Conservation (phyloP, 805 yeast species). For the Nakazawaea peltata region DNA sequence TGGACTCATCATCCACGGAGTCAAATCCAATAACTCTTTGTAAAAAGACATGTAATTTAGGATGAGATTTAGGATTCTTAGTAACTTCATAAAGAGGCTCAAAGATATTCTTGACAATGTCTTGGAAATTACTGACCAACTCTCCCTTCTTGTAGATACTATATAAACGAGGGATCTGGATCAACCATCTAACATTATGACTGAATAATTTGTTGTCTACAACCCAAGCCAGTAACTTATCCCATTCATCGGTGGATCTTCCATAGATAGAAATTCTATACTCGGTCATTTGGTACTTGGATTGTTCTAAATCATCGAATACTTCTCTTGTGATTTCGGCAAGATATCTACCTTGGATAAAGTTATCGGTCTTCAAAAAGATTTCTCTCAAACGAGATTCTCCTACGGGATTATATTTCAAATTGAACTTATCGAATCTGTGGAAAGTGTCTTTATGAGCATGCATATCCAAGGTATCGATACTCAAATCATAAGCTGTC, state of each 20-base stretch:
- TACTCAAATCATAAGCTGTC: slow-evolving; percentile 90
- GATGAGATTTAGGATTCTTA: slow-evolving; percentile 74
- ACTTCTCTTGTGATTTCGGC: slow-evolving; percentile 95
- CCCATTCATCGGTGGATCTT: slow-evolving; percentile 87
- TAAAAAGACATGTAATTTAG: slow-evolving; percentile 82
- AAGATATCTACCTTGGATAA: slow-evolving; percentile 76
- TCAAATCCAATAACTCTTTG: slow-evolving; percentile 97
- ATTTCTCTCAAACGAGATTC: slow-evolving; percentile 96
- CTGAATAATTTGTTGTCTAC: slow-evolving; percentile 85
- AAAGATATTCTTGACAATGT: slow-evolving; percentile 71
- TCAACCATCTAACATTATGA: slow-evolving; percentile 94
- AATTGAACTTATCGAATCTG: slow-evolving; percentile 93
- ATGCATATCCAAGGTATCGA: slow-evolving; percentile 98
- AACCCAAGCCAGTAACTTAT: slow-evolving; percentile 90
- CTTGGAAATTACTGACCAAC: slow-evolving; percentile 63
- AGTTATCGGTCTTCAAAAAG: slow-evolving; percentile 91
- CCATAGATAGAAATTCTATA: slow-evolving; percentile 95
- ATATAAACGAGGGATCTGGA: slow-evolving; percentile 91
- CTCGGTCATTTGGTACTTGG: slow-evolving; percentile 96
- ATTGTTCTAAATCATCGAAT: slow-evolving; percentile 85
- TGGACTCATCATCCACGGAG: slow-evolving; percentile 97
- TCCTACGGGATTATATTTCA: slow-evolving; percentile 96
- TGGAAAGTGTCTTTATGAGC: slow-evolving; percentile 98
- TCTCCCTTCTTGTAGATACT: slow-evolving; percentile 79
- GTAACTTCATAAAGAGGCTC: slow-evolving; percentile 88